Evolutionary conservation across 805 yeast genomes (phyloP).

Genomic region (Wickerhamiella azymoides): DNA sequence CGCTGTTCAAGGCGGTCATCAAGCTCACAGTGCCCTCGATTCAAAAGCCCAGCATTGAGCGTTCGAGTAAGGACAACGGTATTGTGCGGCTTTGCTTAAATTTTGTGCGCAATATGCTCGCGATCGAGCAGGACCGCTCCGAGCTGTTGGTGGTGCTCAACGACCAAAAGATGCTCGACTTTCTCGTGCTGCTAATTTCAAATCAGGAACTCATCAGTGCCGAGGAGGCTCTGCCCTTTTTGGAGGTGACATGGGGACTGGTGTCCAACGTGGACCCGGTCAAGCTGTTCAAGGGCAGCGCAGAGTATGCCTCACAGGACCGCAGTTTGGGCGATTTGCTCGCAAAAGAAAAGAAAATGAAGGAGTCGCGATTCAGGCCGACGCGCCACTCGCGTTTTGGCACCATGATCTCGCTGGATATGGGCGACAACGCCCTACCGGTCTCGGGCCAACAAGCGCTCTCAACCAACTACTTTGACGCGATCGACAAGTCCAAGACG

Average conservation of each 20-base stretch:
- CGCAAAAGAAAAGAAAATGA: constrained; percentile 45
- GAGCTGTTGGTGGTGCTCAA: constrained; percentile 44
- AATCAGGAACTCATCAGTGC: background rate
- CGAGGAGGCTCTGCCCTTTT: constrained; percentile 26
- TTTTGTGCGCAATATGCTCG: constrained; percentile 63
- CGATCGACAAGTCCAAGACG: constrained; percentile 52
- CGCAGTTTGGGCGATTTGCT: constrained; percentile 32
- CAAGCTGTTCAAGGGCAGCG: constrained; percentile 17
- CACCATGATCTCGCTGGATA: constrained; percentile 59
- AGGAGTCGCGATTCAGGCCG: constrained; percentile 32
- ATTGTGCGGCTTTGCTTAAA: constrained; percentile 57
- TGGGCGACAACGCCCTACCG: constrained; percentile 46
- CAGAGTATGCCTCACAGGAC: constrained; percentile 8
- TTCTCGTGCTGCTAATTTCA: constrained; percentile 32
- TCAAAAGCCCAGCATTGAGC: constrained; percentile 39
- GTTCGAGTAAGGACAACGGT: constrained; percentile 59
- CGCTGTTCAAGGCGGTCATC: constrained; percentile 52
- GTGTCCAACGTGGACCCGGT: constrained; percentile 41
- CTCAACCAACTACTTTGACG: constrained; percentile 38
- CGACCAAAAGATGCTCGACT: constrained; percentile 57
- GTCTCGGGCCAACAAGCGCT: constrained; percentile 64
- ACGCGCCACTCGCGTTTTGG: constrained; percentile 89
- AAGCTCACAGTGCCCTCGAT: constrained; percentile 34
- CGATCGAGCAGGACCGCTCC: constrained; percentile 58
- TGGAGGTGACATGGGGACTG: constrained; percentile 57